Evolutionary conservation across 1,284 basidiomycete genomes (phyloP), one percentile per base, ranked within the genome.

Genomic region (Cutaneotrichosporon sp.): DNA sequence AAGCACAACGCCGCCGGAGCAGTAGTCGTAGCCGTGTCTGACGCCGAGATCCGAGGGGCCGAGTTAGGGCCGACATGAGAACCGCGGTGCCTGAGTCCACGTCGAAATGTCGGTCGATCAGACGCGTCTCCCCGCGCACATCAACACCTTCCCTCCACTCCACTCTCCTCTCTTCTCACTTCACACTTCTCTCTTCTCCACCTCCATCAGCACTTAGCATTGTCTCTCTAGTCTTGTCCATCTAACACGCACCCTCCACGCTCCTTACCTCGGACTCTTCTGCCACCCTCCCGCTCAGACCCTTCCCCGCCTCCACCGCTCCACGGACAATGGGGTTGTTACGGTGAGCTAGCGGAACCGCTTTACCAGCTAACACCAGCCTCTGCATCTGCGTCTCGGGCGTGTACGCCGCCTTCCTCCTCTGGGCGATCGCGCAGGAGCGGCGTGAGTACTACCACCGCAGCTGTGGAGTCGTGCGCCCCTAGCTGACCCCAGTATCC

Each of bases 391-490:
- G 80, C 65, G 68, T 80, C 5, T 66, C 71, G 10, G 80, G 80
- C 18, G 79, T 81, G n/a, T 81, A 81, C 55, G 72, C 74, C 4
- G 75, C 79, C 3, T 81, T 80, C 62, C 66, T 81, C 84, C 79
- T 93, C 58, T 95, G 92, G 92, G 92, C 91, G 16, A 87, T 95
- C 59, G 91, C 92, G 18, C 92, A 95, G 82, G 92, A 95, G 82
- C 84, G 92, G 80, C 76, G 92, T 93, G 80, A 74, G 88, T 81
- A 10, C 43, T 4, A 4, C 34, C 24, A 27, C 24, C 46, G 3
- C 34, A 11, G 51, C 51, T 54, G 8, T n/a, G 5, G 3, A 8
- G n/a, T 5, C 22, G 20, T 14, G 18, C 18, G 4, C 6, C 33
- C 22, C 8, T 18, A 38, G 34, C 47, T 50, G 47, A 43, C 43